Evolutionary conservation across 2,329 filamentous ascomycete genomes (phyloP), one percentile per base, ranked within the genome.

Genomic region (Sporothrix inflata): DNA sequence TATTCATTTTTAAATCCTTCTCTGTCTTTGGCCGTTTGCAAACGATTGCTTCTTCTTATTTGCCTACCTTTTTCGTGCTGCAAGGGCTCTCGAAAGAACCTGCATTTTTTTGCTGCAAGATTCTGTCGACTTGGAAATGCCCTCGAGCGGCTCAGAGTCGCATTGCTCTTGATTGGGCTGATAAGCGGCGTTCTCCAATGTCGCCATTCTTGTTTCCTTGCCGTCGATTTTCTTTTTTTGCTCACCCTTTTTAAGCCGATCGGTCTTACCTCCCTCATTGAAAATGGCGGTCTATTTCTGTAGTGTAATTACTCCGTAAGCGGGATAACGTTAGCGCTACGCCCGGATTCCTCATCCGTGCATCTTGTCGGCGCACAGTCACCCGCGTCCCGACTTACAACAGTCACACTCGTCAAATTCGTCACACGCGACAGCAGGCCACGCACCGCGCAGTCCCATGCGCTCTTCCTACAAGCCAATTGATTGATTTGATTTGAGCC

Each of bases 361-460:
- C 14, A 47, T 47, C 42, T 16, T 19, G 9, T 47, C 14, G 42
- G 14, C 42, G 42, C 12, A 45, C 9, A 47, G 42, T 47, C 42
- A 47, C 42, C 19, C 14, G 42, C 42, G 3, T 6, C 42, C 3
- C 42, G 7, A 21, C 53, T 42, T 42, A 42, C 49, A 53, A 53
- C 21, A 53, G n/a, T 24, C 57, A 63, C 34, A 63, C 19, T 63
- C 38, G 34, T 4, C 57, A 42, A 34, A 8, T 24, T n/a, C 21
- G 57, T 63, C 57, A 21, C 60, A 65, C 60, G 60, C 60, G 60
- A 45, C 60, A 45, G 21, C 60, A n/a, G 12, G 21, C 38, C 11
- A 65, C 38, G 8, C 38, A 12, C 21, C 12, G 38, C 11, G n/a
- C 38, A 24, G 12, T 12, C 21, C 12, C 11, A n/a, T 30, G 34